phyloP scores from a whole-genome alignment of 2,329 filamentous ascomycete genomes.

The Aureobasidium namibiae region DNA sequence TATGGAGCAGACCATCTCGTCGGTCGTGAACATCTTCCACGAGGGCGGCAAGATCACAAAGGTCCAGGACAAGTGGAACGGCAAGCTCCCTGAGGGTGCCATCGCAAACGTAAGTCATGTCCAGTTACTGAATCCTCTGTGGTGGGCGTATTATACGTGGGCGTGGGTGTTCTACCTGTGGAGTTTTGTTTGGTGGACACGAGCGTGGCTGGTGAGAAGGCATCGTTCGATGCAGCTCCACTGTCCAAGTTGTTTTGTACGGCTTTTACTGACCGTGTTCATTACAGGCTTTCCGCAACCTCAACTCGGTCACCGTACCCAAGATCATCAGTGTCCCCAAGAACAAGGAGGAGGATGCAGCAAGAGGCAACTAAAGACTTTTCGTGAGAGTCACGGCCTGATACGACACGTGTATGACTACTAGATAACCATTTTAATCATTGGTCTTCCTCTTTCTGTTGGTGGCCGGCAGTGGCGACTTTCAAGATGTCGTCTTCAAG shows the following conservation, averaged over 20 bases:
- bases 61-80: constrained; percentile 50
- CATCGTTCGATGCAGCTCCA: constrained; percentile 2
- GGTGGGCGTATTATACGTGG: constrained; percentile 32
- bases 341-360: constrained; percentile 43
- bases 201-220: constrained; percentile 32
- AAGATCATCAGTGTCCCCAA: constrained; percentile 46
- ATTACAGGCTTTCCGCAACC: constrained; percentile 41
- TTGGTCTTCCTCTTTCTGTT: neutral
- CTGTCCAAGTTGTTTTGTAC: neutral
- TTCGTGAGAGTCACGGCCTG: neutral
- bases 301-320: constrained; percentile 46
- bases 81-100: constrained; percentile 41
- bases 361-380: constrained; percentile 34
- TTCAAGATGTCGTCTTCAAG: constrained; percentile 72
- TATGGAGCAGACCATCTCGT: constrained; percentile 43
- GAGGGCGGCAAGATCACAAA: constrained; percentile 39
- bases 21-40: constrained; percentile 40
- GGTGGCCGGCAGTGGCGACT: constrained; percentile 77
- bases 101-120: constrained; percentile 43
- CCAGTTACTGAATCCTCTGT: constrained; percentile 27
- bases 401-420: constrained; percentile 10
- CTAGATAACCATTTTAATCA: neutral
- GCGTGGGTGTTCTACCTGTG: constrained; percentile 31
- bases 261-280: constrained; percentile 22
- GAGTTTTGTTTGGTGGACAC: constrained; percentile 33